These are phyloP conservation scores for Salix suchowensis DNA, from an alignment of 345 rosid species.

Conservation along the genomic window DNA sequence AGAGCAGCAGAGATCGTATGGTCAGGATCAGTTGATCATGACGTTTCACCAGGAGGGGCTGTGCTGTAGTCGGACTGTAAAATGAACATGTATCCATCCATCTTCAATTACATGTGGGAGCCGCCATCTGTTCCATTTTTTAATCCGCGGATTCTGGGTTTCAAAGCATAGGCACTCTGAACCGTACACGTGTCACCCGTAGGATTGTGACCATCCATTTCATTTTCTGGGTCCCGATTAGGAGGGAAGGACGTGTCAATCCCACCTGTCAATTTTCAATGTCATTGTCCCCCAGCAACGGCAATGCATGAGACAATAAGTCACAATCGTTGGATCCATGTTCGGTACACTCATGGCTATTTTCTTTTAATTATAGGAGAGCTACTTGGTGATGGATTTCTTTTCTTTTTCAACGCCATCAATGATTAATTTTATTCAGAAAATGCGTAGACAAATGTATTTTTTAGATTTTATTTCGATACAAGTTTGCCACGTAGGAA, in stretches of 20 bases:
- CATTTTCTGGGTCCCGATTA: conserved; percentile 10
- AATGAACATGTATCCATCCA: not conserved
- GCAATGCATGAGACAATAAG: conserved; percentile 31
- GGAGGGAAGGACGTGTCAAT: not conserved
- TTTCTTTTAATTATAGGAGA: not conserved
- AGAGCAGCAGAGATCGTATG: conserved; percentile 5
- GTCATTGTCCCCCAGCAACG: conserved; percentile 22
- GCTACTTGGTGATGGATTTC: not conserved
- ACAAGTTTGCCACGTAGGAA: not conserved
- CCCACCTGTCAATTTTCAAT: conserved; percentile 23
- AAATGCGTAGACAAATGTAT: not conserved
- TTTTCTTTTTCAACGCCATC: not conserved
- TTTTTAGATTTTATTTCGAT: not conserved
- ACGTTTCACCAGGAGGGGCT: not conserved
- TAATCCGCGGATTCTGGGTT: conserved; percentile 22
- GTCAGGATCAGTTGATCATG: not conserved
- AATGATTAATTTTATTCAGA: not conserved
- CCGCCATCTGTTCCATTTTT: not conserved
- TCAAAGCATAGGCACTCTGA: not conserved
- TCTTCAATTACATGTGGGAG: not conserved
- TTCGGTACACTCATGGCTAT: not conserved
- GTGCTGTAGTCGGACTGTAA: not conserved
- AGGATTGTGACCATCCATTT: conserved; percentile 18
- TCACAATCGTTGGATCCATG: conserved; percentile 21
- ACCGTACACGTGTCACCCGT: conserved; percentile 30